Conservation (phyloP, 352 stramenopile species). For the Phytophthora crassamura region DNA sequence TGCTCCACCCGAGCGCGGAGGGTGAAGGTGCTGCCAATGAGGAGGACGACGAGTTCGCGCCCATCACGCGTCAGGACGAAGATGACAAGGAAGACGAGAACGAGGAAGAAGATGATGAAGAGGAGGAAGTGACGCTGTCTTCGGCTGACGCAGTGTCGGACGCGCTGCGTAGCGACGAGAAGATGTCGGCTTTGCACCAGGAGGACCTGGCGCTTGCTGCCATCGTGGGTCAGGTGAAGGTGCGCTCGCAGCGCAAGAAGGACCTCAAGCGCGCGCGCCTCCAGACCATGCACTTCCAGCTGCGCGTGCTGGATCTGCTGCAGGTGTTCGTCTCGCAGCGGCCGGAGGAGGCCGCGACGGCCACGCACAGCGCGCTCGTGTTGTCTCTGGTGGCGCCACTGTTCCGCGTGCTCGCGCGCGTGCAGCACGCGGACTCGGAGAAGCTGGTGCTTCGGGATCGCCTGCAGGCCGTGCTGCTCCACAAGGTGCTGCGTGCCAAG, state of each 20-base stretch:
- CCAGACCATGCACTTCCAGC: constrained; percentile 85
- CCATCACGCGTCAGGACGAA: constrained; percentile 37
- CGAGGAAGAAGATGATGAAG: constrained; percentile 44
- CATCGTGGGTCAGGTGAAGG: constrained; percentile 81
- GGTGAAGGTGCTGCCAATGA: constrained; percentile 40
- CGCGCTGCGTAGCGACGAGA: constrained; percentile 65
- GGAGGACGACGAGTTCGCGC: constrained; percentile 56
- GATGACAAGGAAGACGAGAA: constrained; percentile 49
- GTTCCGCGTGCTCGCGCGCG: constrained; percentile 58
- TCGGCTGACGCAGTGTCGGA: constrained; percentile 69
- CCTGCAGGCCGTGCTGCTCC: constrained; percentile 66
- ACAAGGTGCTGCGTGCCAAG: constrained; percentile 73
- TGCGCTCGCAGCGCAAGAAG: constrained; percentile 79
- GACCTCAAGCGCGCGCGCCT: constrained; percentile 70
- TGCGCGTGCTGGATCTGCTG: constrained; percentile 84
- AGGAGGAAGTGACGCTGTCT: constrained; percentile 68
- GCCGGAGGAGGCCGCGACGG: constrained; percentile 22
- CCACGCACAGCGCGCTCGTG: constrained; percentile 40
- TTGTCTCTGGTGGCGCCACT: constrained; percentile 68
- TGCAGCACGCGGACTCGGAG: constrained; percentile 66
- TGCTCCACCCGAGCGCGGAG: constrained; percentile 54
- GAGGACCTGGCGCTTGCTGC: constrained; percentile 83
- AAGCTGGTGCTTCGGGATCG: constrained; percentile 80
- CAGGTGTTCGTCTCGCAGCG: constrained; percentile 65
- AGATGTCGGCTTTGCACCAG: constrained; percentile 71